Base-by-base conservation (phyloP, 441 rosid species). In the Populus tomentosa region DNA sequence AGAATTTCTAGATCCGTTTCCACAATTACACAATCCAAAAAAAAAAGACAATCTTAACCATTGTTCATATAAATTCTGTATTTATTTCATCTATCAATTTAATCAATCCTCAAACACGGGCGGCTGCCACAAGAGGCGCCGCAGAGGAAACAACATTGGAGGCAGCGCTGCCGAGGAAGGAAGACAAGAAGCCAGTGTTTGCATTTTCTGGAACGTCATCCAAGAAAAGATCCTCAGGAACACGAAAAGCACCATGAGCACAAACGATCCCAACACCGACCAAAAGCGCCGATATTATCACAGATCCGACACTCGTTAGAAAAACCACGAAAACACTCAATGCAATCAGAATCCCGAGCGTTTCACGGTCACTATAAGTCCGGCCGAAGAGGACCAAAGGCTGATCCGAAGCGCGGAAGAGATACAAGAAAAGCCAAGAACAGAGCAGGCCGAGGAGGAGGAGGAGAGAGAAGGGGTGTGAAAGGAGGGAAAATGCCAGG, bases 361-460 rank as follows among this genome's bases (percentile, higher is more conserved):
- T 91, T 77, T 92, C 97, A 24, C 80, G 82, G 24, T 91, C 94
- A 72, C 88, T 84, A 78, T 85, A 92, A 6, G 88, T 61, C 33
- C 97, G 90, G 77, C 92, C 97, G 53, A 89, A 83, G 69, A 92
- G n/a, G 63, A 91, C 67, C 7, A 92, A 86, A 14, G 97, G 97
- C 82, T 82, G 94, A 66, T 91, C 94, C 1, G 91, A 66, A 10
- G 93, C 92, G 59, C 95, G 94, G 87, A 91, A 85, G 50, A 91
- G 86, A 77, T 90, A 92, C 77, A 92, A 87, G 83, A 87, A 91
- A 59, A 92, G 69, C 97, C 97, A 92, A 0, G 94, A 87, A 30
- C 87, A 83, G 75, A 89, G 83, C 68, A 92, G 90, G 18, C 87
- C 90, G 1, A 86, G 18, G 73, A 92, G 94, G 80, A 91, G 86